Percentiles rank a stretch among this genome's conserved stretches.
These are phyloP conservation scores for Chimonanthus salicifolius DNA, from an alignment of 164 flowering plant species.

Conservation along the genomic window DNA sequence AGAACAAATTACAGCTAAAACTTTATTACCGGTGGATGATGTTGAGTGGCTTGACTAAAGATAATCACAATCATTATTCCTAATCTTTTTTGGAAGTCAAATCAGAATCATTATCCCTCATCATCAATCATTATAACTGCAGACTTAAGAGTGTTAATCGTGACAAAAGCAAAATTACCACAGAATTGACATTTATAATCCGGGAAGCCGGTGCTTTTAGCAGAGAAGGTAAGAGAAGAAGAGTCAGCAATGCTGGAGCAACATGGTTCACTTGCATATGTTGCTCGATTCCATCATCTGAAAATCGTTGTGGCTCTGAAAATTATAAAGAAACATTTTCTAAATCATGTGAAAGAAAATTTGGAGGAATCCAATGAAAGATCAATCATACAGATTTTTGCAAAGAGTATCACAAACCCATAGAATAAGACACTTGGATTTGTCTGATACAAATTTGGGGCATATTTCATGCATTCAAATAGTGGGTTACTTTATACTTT, in stretches of 20 bases:
- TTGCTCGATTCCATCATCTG: constrained; percentile 25
- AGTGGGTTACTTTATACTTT: too few species aligned
- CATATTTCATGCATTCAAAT: too few species aligned
- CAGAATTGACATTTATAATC: constrained; percentile 32
- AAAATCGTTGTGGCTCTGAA: constrained; percentile 26
- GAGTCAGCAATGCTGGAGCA: constrained; percentile 26
- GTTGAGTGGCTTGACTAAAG: background rate
- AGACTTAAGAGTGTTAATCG: background rate
- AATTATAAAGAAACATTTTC: background rate
- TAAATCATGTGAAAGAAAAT: background rate
- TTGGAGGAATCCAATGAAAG: too few species aligned
- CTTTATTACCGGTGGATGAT: background rate
- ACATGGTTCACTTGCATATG: constrained; percentile 37
- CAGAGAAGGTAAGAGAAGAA: constrained; percentile 31
- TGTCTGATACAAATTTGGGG: too few species aligned
- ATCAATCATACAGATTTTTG: background rate
- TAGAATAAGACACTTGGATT: too few species aligned
- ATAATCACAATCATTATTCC: background rate
- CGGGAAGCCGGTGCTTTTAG: constrained; percentile 24
- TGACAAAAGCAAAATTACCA: constrained; percentile 15
- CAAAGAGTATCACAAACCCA: background rate
- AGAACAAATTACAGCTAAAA: background rate
- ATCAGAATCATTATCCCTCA: background rate
- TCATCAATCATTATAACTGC: background rate
- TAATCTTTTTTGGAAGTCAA: background rate